Evolutionary conservation across 768 basidiomycete genomes (phyloP), one percentile per base, ranked within the genome.

Genomic region (Fistulinella prunicolor): DNA sequence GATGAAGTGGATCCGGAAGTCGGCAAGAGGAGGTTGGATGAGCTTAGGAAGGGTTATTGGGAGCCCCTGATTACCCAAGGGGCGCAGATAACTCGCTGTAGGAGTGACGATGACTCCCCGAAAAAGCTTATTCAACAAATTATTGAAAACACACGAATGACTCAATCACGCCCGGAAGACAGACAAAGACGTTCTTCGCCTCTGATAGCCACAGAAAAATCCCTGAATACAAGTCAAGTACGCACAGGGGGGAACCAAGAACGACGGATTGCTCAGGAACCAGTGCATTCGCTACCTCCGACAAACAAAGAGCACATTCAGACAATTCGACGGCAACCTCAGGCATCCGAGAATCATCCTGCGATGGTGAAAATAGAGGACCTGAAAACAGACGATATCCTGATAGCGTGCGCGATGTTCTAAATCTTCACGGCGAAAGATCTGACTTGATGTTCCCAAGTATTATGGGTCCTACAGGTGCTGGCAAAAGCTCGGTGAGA

Each of bases 1-100:
- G 67, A 67, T 50, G 59, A 59, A 34, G 54, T 67, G 14, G 56
- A 56, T 0, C 23, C 16, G 4, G 35, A 23, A 0, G 50, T 57
- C 4, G 70, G 66, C 4, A 30, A 52, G 21, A 38, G 36, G 36
- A 58, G 58, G 48, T 19, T 49, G 12, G 10, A 41, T 4, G 49
- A 60, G 29, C 59, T 60, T 12, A n/a, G 2, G 17, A 6, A 0
- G 17, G 36, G 42, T 1, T 57, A 45, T 35, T 57, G 55, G 55
- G 37, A 37, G 32, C 1, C 9, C 1, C 48, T 57, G 55, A 35
- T 54, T 26, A 6, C 22, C 4, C 16, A 34, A 46, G 29, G 38
- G 23, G 21, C 17, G 39, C 38, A 8, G 10, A 19, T 21, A 24
- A 3, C n/a, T 16, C 6, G 32, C 34, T 24, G 23, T 22, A 29